Evolutionary conservation across 2,329 filamentous ascomycete genomes (phyloP).

Genomic region (Phyllosticta paracitricarpa): DNA sequence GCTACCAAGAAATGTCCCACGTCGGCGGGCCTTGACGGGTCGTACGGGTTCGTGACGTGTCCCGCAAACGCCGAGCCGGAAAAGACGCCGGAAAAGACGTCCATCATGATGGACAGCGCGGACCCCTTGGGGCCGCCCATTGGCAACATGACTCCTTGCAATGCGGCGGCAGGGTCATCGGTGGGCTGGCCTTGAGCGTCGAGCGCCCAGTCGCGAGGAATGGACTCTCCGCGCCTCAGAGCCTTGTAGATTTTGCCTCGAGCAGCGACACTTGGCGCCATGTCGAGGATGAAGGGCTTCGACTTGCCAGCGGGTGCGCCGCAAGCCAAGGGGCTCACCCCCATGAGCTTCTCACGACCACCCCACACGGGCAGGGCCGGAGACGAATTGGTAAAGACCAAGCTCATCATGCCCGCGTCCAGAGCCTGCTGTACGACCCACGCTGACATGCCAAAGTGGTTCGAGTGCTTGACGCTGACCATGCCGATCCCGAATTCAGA

Average conservation of each 20-base stretch:
- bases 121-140: conserved; percentile 81
- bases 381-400: conserved; percentile 52
- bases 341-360: conserved; percentile 57
- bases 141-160: conserved; percentile 72
- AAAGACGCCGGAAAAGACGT: conserved; percentile 72
- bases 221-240: conserved; percentile 54
- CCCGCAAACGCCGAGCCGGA: conserved; percentile 72
- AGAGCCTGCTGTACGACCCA: conserved; percentile 72
- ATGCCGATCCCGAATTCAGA: conserved; percentile 60
- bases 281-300: conserved; percentile 62
- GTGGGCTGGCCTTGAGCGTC: conserved; percentile 60
- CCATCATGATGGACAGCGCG: conserved; percentile 74
- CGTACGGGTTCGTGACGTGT: conserved; percentile 66
- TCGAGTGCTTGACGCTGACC: conserved; percentile 64
- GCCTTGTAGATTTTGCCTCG: conserved; percentile 67
- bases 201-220: conserved; percentile 65
- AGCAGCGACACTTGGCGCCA: conserved; percentile 61
- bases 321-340: conserved; percentile 64
- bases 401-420: conserved; percentile 55
- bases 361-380: conserved; percentile 65
- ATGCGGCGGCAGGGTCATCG: conserved; percentile 58
- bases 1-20: conserved; percentile 67
- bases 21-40: conserved; percentile 56
- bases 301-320: conserved; percentile 57
- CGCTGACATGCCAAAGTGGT: conserved; percentile 76